Evolutionary conservation across 352 stramenopile genomes (phyloP).

Genomic region (Globisporangium polare): DNA sequence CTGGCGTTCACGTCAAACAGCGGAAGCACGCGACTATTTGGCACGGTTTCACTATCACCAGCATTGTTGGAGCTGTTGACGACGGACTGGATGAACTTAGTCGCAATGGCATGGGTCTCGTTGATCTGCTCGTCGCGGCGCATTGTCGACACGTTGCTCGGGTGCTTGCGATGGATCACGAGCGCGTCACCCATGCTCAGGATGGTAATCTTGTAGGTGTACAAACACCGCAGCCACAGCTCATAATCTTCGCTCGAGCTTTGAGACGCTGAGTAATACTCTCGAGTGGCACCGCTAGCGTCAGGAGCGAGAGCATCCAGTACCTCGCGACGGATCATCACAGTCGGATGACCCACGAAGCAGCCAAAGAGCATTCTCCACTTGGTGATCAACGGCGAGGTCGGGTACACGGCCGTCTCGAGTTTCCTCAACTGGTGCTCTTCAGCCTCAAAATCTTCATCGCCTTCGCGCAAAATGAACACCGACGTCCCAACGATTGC

Average conservation of each 20-base stretch:
- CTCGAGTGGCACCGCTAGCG: conserved; percentile 10
- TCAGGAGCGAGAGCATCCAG: conserved; percentile 21
- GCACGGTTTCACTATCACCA: not conserved
- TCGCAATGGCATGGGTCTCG: conserved; percentile 36
- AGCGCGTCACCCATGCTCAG: conserved; percentile 51
- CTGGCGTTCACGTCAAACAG: conserved; percentile 9
- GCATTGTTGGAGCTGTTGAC: not conserved
- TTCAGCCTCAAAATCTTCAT: not conserved
- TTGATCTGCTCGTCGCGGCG: conserved; percentile 27
- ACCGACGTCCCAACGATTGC: conserved; percentile 40
- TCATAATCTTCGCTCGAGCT: conserved; percentile 76
- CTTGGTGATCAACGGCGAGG: conserved; percentile 43
- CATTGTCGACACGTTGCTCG: conserved; percentile 17
- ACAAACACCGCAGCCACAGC: conserved; percentile 65
- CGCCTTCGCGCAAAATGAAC: conserved; percentile 20
- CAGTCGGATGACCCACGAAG: conserved; percentile 68
- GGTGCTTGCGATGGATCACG: conserved; percentile 45
- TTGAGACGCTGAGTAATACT: conserved; percentile 38
- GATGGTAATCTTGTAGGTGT: conserved; percentile 33
- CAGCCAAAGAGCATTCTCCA: conserved; percentile 83
- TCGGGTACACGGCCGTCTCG: conserved; percentile 42
- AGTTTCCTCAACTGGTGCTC: not conserved
- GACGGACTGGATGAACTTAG: conserved; percentile 6
- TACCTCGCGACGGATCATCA: conserved; percentile 65
- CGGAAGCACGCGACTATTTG: not conserved